Evolutionary conservation across 495 filamentous ascomycete species (phyloP), one percentile per base, ranked within the genome.

Genomic region (Letharia lupina): DNA sequence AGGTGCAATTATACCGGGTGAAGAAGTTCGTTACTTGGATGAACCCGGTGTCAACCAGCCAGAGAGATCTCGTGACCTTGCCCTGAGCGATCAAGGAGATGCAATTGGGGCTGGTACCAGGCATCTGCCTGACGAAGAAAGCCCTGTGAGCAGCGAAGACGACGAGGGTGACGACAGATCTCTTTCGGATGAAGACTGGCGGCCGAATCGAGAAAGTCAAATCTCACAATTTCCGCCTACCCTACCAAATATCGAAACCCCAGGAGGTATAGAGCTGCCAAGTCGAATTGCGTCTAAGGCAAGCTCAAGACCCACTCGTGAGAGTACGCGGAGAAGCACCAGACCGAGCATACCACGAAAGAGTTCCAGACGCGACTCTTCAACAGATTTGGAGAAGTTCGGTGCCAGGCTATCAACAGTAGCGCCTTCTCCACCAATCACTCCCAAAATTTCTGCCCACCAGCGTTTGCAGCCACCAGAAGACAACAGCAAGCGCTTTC

Each of bases 201-300:
- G 67, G n/a, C 58, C 52, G 64, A 48, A 72, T 69, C 65, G 72
- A 44, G 63, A 61, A 75, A 75, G 63, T 60, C 74, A 74, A 41
- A 71, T 84, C 28, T 77, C 80, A 52, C 78, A 81, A 60, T 73
- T 84, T 2, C 79, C 84, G 20, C 87, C 86, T 7, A 75, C 79
- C 4, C 76, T 92, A 35, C 87, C 86, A 5, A 77, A 78, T 8
- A 79, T 91, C 58, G 84, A 89, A 66, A 77, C 83, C 40, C 84
- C 81, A 31, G 84, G 82, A 65, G 82, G 77, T 57, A 87, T 89
- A 67, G 83, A 84, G 71, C 72, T 88, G 16, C 84, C 86, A n/a
- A 88, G 83, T 69, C 82, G 86, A 45, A 76, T 85, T 40, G 81
- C 81, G 23, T 87, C 86, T 6, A 84, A 83, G 70, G 83, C 79